Evolutionary conservation across 2,329 filamentous ascomycete genomes (phyloP).

Genomic region (Botrytis paeoniae): DNA sequence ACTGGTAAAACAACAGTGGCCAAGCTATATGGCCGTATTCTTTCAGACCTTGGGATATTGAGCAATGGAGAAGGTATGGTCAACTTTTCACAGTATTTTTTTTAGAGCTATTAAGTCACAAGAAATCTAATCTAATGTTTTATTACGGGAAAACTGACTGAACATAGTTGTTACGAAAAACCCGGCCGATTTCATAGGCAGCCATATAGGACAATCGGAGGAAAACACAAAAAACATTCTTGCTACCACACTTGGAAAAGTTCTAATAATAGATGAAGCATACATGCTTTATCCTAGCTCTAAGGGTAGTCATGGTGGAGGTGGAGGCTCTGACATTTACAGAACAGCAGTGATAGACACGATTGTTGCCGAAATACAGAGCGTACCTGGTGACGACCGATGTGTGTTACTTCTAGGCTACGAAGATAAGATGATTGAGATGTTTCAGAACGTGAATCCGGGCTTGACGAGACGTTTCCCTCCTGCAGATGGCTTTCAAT

Average conservation of each 20-base stretch:
- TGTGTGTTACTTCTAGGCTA: slow-evolving; percentile 72
- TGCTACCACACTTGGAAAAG: slow-evolving; percentile 63
- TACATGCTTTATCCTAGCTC: slow-evolving; percentile 57
- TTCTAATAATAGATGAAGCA: slow-evolving; percentile 77
- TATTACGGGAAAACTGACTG: no score
- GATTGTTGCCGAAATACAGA: slow-evolving; percentile 69
- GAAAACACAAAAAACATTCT: slow-evolving; percentile 70
- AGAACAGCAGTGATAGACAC: slow-evolving; percentile 69
- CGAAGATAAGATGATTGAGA: slow-evolving; percentile 63
- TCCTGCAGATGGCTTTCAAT: slow-evolving; percentile 59
- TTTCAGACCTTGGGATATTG: slow-evolving; percentile 64
- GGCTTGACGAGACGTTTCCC: slow-evolving; percentile 66
- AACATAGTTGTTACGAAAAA: slow-evolving; percentile 63
- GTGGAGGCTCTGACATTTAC: slow-evolving; percentile 46
- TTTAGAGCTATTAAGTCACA: no score
- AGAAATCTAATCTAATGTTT: no score
- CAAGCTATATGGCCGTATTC: slow-evolving; percentile 66
- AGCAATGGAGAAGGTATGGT: slow-evolving; percentile 61
- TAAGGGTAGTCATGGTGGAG: slow-evolving; percentile 19
- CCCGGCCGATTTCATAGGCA: slow-evolving; percentile 70
- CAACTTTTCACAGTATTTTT: no score
- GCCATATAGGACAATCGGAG: slow-evolving; percentile 63
- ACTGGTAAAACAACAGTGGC: slow-evolving; percentile 77
- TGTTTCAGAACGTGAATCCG: slow-evolving; percentile 73
- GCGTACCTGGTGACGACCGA: slow-evolving; percentile 65